phyloP scores from a whole-genome alignment of 768 basidiomycete species.

The Filobasidium wieringae region DNA sequence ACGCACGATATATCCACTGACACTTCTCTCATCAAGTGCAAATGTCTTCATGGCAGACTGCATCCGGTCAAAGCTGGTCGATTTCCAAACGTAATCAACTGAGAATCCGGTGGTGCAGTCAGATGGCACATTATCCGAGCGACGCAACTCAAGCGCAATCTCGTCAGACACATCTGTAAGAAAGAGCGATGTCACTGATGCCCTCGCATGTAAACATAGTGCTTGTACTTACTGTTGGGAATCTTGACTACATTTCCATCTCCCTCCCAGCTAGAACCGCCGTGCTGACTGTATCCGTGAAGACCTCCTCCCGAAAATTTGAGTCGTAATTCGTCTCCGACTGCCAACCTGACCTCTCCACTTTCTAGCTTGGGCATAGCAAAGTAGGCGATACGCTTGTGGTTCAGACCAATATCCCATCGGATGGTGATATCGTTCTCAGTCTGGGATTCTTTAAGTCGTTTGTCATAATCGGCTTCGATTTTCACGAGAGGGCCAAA shows the following conservation, averaged over 20 bases:
- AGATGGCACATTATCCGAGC: constrained; percentile 82
- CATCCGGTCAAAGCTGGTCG: constrained; percentile 98
- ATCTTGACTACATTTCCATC: constrained; percentile 98
- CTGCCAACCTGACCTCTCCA: constrained; percentile 90
- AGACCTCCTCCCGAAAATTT: constrained; percentile 49
- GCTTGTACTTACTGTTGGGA: constrained; percentile 68
- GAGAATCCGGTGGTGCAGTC: constrained; percentile 91
- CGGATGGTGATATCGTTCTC: constrained; percentile 91
- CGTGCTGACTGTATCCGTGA: constrained; percentile 24
- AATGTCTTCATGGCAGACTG: constrained; percentile 99
- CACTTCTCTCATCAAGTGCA: constrained; percentile 97
- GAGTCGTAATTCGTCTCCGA: constrained; percentile 86
- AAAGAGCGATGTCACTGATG: background rate
- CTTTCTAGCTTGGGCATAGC: constrained; percentile 90
- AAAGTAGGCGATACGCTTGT: constrained; percentile 99
- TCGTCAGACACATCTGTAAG: constrained; percentile 89
- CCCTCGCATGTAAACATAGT: no score
- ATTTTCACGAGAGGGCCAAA: constrained; percentile 99
- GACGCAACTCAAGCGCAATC: constrained; percentile 81
- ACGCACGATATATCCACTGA: constrained; percentile 86
- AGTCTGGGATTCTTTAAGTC: constrained; percentile 94
- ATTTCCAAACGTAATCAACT: constrained; percentile 99
- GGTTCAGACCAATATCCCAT: constrained; percentile 97
- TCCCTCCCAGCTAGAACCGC: constrained; percentile 87
- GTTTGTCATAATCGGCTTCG: constrained; percentile 97